Percentiles rank a stretch among this genome's conserved stretches.
These are phyloP conservation scores for Globisporangium uncinulatum DNA, from an alignment of 352 stramenopile species.

Conservation along the genomic window DNA sequence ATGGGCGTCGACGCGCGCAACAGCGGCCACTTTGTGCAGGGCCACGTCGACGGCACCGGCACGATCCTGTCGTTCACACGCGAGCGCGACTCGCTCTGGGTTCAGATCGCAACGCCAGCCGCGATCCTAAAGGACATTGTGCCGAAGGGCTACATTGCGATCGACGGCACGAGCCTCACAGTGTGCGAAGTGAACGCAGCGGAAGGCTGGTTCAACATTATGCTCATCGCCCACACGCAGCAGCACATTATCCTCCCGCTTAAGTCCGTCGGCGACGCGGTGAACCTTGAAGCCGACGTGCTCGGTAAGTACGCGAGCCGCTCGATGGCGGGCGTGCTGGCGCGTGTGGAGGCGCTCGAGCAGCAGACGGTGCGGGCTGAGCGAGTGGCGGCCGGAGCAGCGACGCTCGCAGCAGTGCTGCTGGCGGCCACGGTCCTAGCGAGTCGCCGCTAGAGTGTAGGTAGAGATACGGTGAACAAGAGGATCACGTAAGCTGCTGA, in stretches of 20 bases:
- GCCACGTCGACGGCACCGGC: constrained; percentile 96
- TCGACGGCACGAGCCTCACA: constrained; percentile 97
- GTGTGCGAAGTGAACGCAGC: constrained; percentile 87
- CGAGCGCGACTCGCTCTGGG: constrained; percentile 95
- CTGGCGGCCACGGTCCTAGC: constrained; percentile 23
- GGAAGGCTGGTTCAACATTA: constrained; percentile 96
- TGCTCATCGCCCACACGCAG: constrained; percentile 98
- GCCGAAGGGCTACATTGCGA: constrained; percentile 94
- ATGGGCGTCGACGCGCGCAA: constrained; percentile 90
- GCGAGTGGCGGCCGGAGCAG: constrained; percentile 25
- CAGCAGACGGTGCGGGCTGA: constrained; percentile 34
- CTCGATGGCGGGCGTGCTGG: constrained; percentile 56
- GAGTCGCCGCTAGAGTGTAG: constrained; percentile 1
- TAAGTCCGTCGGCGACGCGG: constrained; percentile 83
- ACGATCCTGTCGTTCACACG: constrained; percentile 84
- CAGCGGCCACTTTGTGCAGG: constrained; percentile 98
- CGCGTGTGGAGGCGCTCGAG: constrained; percentile 59
- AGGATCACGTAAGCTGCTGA: background rate
- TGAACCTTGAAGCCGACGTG: constrained; percentile 92
- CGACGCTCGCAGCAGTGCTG: constrained; percentile 19
- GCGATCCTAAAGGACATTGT: constrained; percentile 92
- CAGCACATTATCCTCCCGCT: constrained; percentile 95
- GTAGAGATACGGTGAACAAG: background rate
- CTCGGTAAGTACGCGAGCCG: constrained; percentile 89
- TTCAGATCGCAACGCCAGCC: constrained; percentile 82